These are phyloP conservation scores for Cyclocybe cylindracea DNA, from an alignment of 768 basidiomycete genomes.

Conservation along the genomic window DNA sequence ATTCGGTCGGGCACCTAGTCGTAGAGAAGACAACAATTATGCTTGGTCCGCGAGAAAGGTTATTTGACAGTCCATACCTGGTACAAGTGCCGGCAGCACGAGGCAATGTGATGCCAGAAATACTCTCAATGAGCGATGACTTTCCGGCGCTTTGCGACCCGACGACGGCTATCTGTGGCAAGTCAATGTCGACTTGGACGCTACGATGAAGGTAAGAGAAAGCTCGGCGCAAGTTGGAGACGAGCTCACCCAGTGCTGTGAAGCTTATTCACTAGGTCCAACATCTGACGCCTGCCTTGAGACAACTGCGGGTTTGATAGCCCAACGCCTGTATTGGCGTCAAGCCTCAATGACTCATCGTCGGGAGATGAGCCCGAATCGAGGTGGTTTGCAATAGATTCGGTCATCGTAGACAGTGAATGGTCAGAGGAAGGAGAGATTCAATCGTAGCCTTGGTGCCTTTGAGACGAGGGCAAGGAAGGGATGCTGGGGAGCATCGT, in stretches of 20 bases:
- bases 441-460: too few species aligned
- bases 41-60: not conserved
- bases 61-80: slow-evolving; percentile 37
- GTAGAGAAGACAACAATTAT: not conserved
- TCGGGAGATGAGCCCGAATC: too few species aligned
- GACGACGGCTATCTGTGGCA: slow-evolving; percentile 74
- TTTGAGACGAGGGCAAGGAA: too few species aligned
- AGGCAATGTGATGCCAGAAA: slow-evolving; percentile 71
- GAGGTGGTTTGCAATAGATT: too few species aligned
- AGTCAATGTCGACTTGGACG: slow-evolving; percentile 67
- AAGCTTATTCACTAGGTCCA: slow-evolving; percentile 59
- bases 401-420: too few species aligned
- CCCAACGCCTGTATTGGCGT: slow-evolving; percentile 32
- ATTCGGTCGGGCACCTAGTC: slow-evolving; percentile 58
- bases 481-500: too few species aligned
- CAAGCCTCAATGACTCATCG: too few species aligned
- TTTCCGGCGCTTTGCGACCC: slow-evolving; percentile 77
- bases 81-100: slow-evolving; percentile 76
- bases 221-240: too few species aligned
- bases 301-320: slow-evolving; percentile 47
- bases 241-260: slow-evolving; percentile 56
- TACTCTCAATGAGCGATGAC: slow-evolving; percentile 76
- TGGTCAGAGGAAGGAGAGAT: too few species aligned
- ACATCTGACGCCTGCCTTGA: slow-evolving; percentile 43
- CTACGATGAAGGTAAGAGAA: slow-evolving; percentile 29